phyloP scores from a whole-genome alignment of 208 protist genomes.

The Phytomonas sp. region DNA sequence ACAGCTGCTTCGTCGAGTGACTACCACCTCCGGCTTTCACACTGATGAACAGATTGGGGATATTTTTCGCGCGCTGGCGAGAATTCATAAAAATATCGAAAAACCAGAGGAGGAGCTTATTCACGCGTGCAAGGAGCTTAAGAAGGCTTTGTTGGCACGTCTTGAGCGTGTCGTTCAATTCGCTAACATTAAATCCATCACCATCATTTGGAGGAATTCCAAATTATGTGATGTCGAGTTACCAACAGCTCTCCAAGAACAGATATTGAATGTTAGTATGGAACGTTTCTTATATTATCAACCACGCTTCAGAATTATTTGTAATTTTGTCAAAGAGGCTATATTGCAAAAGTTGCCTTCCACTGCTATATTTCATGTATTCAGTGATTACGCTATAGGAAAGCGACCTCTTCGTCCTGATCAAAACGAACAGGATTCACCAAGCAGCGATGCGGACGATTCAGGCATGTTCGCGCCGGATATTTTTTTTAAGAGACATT shows the following conservation, averaged over 20 bases:
- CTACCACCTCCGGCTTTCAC: conserved; percentile 51
- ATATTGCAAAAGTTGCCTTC: conserved; percentile 24
- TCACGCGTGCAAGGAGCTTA: conserved; percentile 21
- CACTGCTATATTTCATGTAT: conserved; percentile 21
- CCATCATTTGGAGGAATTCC: conserved; percentile 27
- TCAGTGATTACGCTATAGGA: conserved; percentile 47
- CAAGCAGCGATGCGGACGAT: background rate
- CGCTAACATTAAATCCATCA: conserved; percentile 16
- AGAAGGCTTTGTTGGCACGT: conserved; percentile 32
- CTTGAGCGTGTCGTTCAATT: conserved; percentile 45
- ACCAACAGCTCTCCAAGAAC: conserved; percentile 23
- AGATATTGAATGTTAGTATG: conserved; percentile 24
- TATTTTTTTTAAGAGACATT: conserved; percentile 27
- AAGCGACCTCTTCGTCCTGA: conserved; percentile 34
- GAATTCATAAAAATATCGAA: conserved; percentile 15
- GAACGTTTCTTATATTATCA: conserved; percentile 22
- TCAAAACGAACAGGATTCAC: background rate
- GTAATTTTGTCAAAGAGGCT: conserved; percentile 16
- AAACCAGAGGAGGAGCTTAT: conserved; percentile 24
- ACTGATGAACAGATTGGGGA: conserved; percentile 55
- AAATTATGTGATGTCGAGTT: conserved; percentile 22
- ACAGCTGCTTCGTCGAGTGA: conserved; percentile 37
- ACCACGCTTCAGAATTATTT: conserved; percentile 14
- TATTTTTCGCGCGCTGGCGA: conserved; percentile 25
- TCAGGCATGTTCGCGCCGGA: conserved; percentile 12